phyloP scores from a whole-genome alignment of 441 rosid genomes.

The Aquilaria agallochum region DNA sequence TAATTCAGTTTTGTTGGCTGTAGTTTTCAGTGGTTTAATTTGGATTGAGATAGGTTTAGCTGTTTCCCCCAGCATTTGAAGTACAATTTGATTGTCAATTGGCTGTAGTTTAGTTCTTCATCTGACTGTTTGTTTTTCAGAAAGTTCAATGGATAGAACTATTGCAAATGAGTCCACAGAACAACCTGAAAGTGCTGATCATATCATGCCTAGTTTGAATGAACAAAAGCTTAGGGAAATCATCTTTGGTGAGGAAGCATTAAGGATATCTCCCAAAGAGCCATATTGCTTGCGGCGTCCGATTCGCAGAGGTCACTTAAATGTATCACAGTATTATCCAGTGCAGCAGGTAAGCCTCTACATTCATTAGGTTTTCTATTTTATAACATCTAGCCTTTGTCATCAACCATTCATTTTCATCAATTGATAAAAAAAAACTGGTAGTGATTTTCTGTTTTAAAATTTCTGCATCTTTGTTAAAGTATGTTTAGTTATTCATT shows the following conservation, averaged over 20 bases:
- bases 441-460: neutral
- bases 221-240: constrained; percentile 43
- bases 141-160: constrained; percentile 39
- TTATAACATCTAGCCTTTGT: too few species aligned
- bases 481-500: neutral
- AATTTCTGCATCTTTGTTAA: neutral
- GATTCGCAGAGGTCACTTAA: constrained; percentile 92
- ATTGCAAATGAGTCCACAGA: constrained; percentile 26
- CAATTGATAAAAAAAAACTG: too few species aligned
- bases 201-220: constrained; percentile 33
- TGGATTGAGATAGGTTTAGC: neutral
- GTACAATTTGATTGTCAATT: too few species aligned
- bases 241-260: constrained; percentile 91
- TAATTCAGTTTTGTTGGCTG: neutral
- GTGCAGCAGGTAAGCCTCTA: constrained; percentile 66
- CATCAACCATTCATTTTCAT: neutral
- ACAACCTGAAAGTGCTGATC: constrained; percentile 31
- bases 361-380: neutral
- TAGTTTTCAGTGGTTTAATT: constrained; percentile 1
- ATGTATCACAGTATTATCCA: constrained; percentile 76
- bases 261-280: constrained; percentile 65
- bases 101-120: too few species aligned
- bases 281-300: constrained; percentile 77
- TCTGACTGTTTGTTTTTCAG: constrained; percentile 34
- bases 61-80: too few species aligned